Conservation (phyloP, 192 early-diverging fungal genomes). For the Linnemannia schmuckeri region DNA sequence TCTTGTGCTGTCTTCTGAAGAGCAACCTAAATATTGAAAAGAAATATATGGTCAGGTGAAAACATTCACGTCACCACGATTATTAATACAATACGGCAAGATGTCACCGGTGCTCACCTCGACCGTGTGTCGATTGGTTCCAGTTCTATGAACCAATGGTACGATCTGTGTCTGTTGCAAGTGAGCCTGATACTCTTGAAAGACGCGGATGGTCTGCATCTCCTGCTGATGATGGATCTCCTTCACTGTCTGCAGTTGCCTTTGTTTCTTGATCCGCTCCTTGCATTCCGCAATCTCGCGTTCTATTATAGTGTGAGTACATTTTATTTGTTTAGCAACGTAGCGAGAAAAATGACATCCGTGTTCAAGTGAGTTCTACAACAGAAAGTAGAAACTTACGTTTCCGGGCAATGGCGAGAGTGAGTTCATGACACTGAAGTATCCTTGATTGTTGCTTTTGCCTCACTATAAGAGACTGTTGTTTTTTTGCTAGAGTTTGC, state of each 20-base stretch:
- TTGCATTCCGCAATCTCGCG: slow-evolving; percentile 29
- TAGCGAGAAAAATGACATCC: background rate
- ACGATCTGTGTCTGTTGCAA: background rate
- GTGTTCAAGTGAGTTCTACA: no score
- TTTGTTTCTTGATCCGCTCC: slow-evolving; percentile 34
- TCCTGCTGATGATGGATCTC: slow-evolving; percentile 32
- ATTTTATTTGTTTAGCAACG: background rate
- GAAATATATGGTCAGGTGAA: background rate
- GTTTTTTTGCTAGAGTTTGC: background rate
- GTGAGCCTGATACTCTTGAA: slow-evolving; percentile 21
- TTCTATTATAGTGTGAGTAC: slow-evolving; percentile 9
- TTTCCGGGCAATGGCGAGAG: slow-evolving; percentile 26
- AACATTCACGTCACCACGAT: background rate
- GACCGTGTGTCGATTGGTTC: background rate
- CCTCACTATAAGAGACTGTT: no score
- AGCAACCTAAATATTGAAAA: background rate
- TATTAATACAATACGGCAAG: background rate
- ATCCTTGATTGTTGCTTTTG: slow-evolving; percentile 3
- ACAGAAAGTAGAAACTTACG: slow-evolving; percentile 4
- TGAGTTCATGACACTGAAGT: slow-evolving; percentile 17
- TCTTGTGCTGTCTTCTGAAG: slow-evolving; percentile 9
- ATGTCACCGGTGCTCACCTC: background rate
- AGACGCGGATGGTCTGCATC: background rate
- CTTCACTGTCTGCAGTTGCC: slow-evolving; percentile 26
- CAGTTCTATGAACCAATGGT: background rate